phyloP scores from a whole-genome alignment of 2,329 filamentous ascomycete genomes.

The Hymenoscyphus occultus region DNA sequence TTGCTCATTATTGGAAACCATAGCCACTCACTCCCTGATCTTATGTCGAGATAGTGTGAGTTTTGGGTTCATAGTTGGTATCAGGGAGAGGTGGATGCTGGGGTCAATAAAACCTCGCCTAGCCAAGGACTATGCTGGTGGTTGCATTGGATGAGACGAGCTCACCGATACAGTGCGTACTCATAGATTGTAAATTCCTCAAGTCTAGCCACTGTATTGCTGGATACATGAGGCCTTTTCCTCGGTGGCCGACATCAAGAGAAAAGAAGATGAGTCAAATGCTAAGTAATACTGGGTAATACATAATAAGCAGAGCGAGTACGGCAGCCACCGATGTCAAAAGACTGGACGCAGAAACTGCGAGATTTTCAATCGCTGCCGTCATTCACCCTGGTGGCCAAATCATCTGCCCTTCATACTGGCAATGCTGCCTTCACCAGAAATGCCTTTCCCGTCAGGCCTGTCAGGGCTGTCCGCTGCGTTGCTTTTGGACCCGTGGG shows the following conservation, averaged over 20 bases:
- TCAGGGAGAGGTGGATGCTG: no score
- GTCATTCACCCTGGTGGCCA: background rate
- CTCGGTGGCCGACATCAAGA: background rate
- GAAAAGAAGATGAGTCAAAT: background rate
- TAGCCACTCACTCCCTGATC: background rate
- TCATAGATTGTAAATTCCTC: no score
- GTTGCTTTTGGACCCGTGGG: background rate
- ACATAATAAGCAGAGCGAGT: background rate
- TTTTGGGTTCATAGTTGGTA: background rate
- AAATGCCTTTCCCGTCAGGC: no score
- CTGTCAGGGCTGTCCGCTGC: background rate
- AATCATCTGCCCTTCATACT: background rate
- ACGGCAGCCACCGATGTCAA: background rate
- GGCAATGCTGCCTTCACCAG: no score
- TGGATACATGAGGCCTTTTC: background rate
- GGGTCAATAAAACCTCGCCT: no score
- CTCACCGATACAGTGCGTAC: no score
- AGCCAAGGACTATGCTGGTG: no score
- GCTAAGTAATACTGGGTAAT: constrained; percentile 1
- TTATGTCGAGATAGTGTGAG: background rate
- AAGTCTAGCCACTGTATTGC: background rate
- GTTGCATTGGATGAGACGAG: no score
- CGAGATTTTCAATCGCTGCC: background rate
- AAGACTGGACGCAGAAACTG: background rate
- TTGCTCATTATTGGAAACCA: background rate